Evolutionary conservation across 768 basidiomycete genomes (phyloP).

Genomic region (Rhodotorula graminis): DNA sequence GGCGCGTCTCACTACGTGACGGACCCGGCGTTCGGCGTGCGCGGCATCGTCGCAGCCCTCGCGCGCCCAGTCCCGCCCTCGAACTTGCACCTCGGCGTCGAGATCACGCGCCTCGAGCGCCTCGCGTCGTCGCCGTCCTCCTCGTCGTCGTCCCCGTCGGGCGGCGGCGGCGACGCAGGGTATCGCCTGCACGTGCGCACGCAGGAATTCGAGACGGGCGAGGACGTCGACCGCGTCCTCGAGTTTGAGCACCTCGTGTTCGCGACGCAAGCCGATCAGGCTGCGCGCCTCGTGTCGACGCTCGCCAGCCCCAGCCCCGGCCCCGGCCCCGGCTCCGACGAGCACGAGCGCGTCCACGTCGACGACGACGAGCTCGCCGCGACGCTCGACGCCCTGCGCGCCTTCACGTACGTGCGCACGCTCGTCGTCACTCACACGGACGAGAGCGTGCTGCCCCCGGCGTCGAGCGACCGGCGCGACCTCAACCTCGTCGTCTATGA

Average conservation of each 20-base stretch:
- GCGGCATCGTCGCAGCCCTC: constrained; percentile 58
- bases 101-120: constrained; percentile 53
- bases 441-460: constrained; percentile 55
- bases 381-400: constrained; percentile 52
- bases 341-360: not conserved
- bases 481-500: constrained; percentile 55
- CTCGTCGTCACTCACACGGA: constrained; percentile 67
- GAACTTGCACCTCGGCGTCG: constrained; percentile 57
- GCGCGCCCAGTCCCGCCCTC: constrained; percentile 48
- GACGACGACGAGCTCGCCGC: constrained; percentile 5
- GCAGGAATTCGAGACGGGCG: no score
- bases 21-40: constrained; percentile 53
- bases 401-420: constrained; percentile 55
- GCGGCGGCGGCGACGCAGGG: no score
- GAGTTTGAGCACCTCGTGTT: constrained; percentile 61
- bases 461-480: constrained; percentile 56
- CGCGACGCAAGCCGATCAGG: constrained; percentile 69
- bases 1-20: constrained; percentile 67
- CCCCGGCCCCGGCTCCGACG: no score
- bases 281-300: constrained; percentile 53
- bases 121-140: constrained; percentile 16
- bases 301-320: no score
- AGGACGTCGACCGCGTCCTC: not conserved
- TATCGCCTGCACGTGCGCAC: not conserved
- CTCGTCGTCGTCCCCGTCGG: no score